Base-by-base conservation (phyloP, 2,329 filamentous ascomycete genomes). In the Ustulina deusta region DNA sequence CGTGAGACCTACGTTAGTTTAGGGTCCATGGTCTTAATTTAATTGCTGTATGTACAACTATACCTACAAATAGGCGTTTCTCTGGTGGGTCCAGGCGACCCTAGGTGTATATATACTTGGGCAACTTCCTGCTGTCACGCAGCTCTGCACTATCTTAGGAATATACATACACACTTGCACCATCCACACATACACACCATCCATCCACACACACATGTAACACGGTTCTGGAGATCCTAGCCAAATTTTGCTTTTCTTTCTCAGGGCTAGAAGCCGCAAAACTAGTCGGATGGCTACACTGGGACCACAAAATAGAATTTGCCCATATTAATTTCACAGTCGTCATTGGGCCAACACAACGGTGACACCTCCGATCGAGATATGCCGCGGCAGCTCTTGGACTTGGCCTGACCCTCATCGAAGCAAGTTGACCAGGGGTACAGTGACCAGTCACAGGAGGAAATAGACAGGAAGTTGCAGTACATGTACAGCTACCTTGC, bases 391-490 rank as follows among this genome's bases (percentile, higher is more conserved):
- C 42, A 20, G 46, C 17, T 44, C 44, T 52, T 20, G 11, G 44
- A 6, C 34, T 57, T 42, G 48, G 34, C 32, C 22, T 25, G 22
- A 38, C n/a, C 22, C 25, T 32, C 51, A 6, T 57, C 4, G 27
- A 40, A 22, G 40, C 29, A 36, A 22, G 57, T 29, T n/a, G 20
- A 34, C 29, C 22, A 36, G 49, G 49, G 27, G 46, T 44, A 44
- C 36, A 48, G 51, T 56, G 34, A 48, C 60, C 20, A 46, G 32
- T 42, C 49, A 51, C 9, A 34, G 29, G 29, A 46, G 9, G 29
- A 17, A 15, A 46, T 48, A 56, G 20, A 63, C 49, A 25, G 27
- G 13, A 42, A 29, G 54, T 7, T 48, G 20, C 60, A 7, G 15
- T 27, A 34, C 20, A 10, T 27, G 36, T 38, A 38, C 48, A 52